Evolutionary conservation across 768 basidiomycete genomes (phyloP).

Genomic region (Obba rivulosa): DNA sequence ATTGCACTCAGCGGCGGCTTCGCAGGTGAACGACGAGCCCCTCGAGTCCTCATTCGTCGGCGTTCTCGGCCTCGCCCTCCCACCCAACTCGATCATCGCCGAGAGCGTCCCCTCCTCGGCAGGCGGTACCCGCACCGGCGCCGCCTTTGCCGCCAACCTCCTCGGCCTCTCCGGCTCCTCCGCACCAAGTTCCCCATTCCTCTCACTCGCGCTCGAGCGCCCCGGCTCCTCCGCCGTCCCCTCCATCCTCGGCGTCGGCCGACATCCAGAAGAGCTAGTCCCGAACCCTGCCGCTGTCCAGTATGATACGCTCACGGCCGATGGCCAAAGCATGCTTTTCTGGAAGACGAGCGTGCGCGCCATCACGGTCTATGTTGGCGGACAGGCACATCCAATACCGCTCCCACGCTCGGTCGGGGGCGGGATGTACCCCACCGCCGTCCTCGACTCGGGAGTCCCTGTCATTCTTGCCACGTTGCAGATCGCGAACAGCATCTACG

Average conservation of each 20-base stretch:
- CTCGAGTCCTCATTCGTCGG: constrained; percentile 55
- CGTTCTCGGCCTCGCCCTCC: constrained; percentile 72
- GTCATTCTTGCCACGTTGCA: constrained; percentile 53
- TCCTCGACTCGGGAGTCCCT: constrained; percentile 72
- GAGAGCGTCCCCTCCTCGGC: constrained; percentile 41
- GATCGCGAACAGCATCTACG: constrained; percentile 75
- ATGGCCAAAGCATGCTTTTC: constrained; percentile 38
- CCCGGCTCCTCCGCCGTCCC: constrained; percentile 57
- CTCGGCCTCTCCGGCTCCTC: constrained; percentile 57
- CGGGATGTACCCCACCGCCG: constrained; percentile 48
- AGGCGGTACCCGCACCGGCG: constrained; percentile 54
- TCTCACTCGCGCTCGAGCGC: constrained; percentile 62
- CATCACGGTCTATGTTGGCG: constrained; percentile 57
- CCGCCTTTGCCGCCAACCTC: constrained; percentile 62
- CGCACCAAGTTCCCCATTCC: constrained; percentile 57
- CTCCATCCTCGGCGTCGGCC: constrained; percentile 62
- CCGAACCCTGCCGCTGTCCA: constrained; percentile 44
- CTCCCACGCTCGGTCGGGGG: constrained; percentile 37
- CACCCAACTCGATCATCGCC: constrained; percentile 65
- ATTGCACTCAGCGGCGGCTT: constrained; percentile 47
- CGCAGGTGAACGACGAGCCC: constrained; percentile 48
- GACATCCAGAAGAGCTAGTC: constrained; percentile 52
- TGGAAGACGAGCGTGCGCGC: constrained; percentile 60
- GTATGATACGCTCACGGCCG: constrained; percentile 43
- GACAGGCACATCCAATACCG: constrained; percentile 31